A percentile compares a stretch with the other conserved stretches of the same genome.
These are phyloP conservation scores for Grosmannia huntii DNA, from an alignment of 2,329 filamentous ascomycete species.

Conservation along the genomic window DNA sequence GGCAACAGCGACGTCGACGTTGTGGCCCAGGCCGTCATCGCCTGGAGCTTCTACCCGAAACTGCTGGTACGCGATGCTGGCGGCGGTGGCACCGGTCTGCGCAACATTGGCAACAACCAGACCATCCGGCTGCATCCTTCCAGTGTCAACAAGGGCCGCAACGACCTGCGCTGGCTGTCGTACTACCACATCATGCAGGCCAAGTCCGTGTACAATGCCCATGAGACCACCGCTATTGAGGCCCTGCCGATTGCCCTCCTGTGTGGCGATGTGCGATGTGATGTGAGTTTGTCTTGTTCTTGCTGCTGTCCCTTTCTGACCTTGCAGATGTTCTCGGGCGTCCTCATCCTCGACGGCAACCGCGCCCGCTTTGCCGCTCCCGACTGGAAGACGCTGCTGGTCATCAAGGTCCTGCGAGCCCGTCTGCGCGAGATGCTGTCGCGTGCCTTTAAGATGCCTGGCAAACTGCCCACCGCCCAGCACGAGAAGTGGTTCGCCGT, in stretches of 20 bases:
- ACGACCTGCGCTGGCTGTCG: constrained; percentile 66
- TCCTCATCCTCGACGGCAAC: constrained; percentile 78
- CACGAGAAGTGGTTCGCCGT: constrained; percentile 63
- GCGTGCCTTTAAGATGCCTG: constrained; percentile 54
- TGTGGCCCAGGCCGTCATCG: constrained; percentile 69
- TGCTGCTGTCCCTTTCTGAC: background rate
- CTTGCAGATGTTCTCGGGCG: constrained; percentile 68
- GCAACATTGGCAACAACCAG: constrained; percentile 89
- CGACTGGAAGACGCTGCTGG: constrained; percentile 84
- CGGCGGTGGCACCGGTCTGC: constrained; percentile 57
- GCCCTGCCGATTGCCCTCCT: constrained; percentile 74
- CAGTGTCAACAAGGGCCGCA: constrained; percentile 69
- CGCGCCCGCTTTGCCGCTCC: constrained; percentile 69
- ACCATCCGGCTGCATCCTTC: constrained; percentile 75
- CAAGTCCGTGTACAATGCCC: constrained; percentile 78
- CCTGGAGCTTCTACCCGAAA: constrained; percentile 94
- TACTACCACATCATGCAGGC: constrained; percentile 98
- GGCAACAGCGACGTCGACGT: constrained; percentile 68
- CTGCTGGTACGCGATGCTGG: constrained; percentile 63
- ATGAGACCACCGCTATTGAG: constrained; percentile 72
- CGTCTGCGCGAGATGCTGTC: constrained; percentile 65
- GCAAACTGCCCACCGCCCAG: constrained; percentile 48
- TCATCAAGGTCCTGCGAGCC: constrained; percentile 67
- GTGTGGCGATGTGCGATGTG: constrained; percentile 80
- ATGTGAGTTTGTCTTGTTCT: constrained; percentile 35